Evolutionary conservation across 176 grass and related monocot genomes (phyloP), one percentile per base, ranked within the genome.

Genomic region (Echinochloa phyllopogon): DNA sequence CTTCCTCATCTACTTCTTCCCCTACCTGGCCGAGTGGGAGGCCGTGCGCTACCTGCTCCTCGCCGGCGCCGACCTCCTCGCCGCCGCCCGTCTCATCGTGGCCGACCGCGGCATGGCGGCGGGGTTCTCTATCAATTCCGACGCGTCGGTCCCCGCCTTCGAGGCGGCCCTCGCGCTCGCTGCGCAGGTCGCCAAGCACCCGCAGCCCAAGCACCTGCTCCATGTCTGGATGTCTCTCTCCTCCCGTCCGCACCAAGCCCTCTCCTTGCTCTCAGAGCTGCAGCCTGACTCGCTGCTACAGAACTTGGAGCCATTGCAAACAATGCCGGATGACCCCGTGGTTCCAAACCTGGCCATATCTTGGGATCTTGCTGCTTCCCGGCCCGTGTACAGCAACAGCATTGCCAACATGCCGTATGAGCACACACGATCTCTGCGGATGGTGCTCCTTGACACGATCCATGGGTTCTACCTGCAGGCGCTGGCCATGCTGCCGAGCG

Each of bases 1-100:
- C 65, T 85, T 78, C 55, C 65, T 86, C 0, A 0, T 86, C 65
- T 79, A 85, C 84, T 79, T 86, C 53, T 86, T 86, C 75, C 66
- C 84, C 27, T 86, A 86, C 84, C 55, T 86, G 12, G 9, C 75
- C 27, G 3, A 11, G 4, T 79, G 84, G 84, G 66, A 86, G 43
- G 75, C 84, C 29, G 15, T 64, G 36, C 67, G 84, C 6, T 86
- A 80, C 67, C 76, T 86, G 67, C 84, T 80, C 8, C 65, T 61
- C 40, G 53, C 21, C 18, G 75, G 75, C 20, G 65, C 57, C 15
- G n/a, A n/a, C n/a, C 83, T 70, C 40, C 64, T 85, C 40, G 53
- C 21, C 18, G 75, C 84, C 20, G 65, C 57, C 15, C 21, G 68
- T 33, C 10, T 40, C n/a, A 42, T 86, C 57, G 76, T 33, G 29